A percentile compares a stretch with the other conserved stretches of the same genome.
phyloP scores from a whole-genome alignment of 139 green algal genomes.

The Desmodesmus armatus region DNA sequence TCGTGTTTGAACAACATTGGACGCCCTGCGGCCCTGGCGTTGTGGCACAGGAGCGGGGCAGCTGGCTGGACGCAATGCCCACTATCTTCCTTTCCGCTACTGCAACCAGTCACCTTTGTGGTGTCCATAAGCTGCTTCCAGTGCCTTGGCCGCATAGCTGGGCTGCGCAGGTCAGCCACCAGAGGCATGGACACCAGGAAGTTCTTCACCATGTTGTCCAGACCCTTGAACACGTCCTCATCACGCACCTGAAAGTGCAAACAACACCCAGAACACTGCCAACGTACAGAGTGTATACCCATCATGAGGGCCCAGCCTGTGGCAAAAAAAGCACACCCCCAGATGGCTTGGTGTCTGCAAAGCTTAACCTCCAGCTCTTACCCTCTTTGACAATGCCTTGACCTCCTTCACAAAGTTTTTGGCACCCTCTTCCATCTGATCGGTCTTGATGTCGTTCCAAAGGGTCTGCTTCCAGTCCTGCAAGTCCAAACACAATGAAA shows the following conservation, averaged over 20 bases:
- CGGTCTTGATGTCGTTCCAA: constrained; percentile 83
- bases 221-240: constrained; percentile 78
- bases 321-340: no score
- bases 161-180: constrained; percentile 80
- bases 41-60: no score
- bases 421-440: constrained; percentile 87
- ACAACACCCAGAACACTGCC: background rate
- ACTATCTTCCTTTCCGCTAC: no score
- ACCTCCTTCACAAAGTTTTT: constrained; percentile 91
- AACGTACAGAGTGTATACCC: no score
- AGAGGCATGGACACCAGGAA: constrained; percentile 85
- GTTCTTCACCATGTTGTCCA: constrained; percentile 83
- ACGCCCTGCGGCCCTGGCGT: no score
- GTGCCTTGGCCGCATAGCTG: constrained; percentile 82
- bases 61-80: no score
- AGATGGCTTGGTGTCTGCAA: no score
- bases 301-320: background rate
- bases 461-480: constrained; percentile 76
- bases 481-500: no score
- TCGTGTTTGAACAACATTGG: no score
- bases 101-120: constrained; percentile 59
- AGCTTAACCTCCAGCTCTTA: background rate
- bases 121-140: constrained; percentile 86
- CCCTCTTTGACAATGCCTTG: constrained; percentile 69
- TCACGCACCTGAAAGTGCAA: constrained; percentile 63